Evolutionary conservation across 2,329 filamentous ascomycete genomes (phyloP).

Genomic region (Didymella segeticola): DNA sequence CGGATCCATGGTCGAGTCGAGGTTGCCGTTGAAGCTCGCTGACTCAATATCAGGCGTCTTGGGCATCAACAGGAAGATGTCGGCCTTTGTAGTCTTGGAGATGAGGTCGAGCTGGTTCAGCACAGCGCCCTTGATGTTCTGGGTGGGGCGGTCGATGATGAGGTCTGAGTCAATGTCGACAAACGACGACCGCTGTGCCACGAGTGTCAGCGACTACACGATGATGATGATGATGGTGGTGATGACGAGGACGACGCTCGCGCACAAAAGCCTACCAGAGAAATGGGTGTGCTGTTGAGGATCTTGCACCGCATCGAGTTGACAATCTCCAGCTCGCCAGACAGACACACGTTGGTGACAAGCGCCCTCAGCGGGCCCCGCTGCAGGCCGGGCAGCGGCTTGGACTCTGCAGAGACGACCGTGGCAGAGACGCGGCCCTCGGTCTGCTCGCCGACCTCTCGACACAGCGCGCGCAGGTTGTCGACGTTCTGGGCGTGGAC

Average conservation of each 20-base stretch:
- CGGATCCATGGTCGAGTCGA: constrained; percentile 84
- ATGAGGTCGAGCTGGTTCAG: constrained; percentile 86
- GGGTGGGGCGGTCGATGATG: constrained; percentile 76
- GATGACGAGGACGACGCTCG: background rate
- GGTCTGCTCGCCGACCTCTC: constrained; percentile 73
- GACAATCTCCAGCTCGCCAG: constrained; percentile 84
- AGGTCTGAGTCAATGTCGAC: constrained; percentile 93
- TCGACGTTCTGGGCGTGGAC: constrained; percentile 88
- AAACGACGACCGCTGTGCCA: constrained; percentile 79
- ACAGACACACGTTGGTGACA: constrained; percentile 86
- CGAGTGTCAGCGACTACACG: constrained; percentile 30
- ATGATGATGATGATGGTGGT: constrained; percentile 14
- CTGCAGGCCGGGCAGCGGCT: constrained; percentile 60
- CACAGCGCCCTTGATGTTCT: constrained; percentile 75
- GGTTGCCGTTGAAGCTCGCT: constrained; percentile 73
- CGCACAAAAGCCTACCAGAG: constrained; percentile 70
- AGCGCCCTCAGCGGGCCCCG: constrained; percentile 57
- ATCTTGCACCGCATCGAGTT: constrained; percentile 90
- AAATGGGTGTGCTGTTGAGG: constrained; percentile 88
- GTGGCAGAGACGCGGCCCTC: constrained; percentile 76
- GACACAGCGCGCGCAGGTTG: constrained; percentile 78
- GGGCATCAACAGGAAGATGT: constrained; percentile 93
- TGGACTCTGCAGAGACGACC: constrained; percentile 82
- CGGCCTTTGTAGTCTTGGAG: constrained; percentile 87
- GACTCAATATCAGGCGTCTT: constrained; percentile 82